Evolutionary conservation across 2,329 filamentous ascomycete species (phyloP), one percentile per base, ranked within the genome.

Genomic region (Penicillium hordei): DNA sequence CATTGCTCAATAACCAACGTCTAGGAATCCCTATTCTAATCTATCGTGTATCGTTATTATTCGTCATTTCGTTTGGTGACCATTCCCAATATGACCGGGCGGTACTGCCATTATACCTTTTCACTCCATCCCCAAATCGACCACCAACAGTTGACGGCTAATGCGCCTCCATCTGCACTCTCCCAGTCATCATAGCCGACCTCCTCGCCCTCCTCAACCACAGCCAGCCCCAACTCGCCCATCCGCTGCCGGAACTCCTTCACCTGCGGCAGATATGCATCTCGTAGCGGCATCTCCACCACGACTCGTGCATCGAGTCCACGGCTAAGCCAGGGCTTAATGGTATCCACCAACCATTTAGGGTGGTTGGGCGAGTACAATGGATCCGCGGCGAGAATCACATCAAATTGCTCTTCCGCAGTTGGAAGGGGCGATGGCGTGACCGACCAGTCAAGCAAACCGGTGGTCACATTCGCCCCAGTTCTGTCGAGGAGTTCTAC

Each of bases 351-450:
- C 23, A 97, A 82, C 68, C 94, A 84, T 3, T 73, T 76, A 0
- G 93, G 91, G 69, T 97, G 94, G 4, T 89, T 83, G 48, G 92
- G 83, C 45, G 93, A 91, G 75, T 97, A 97, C 21, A 99, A 79
- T 0, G 91, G 85, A 73, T 99, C 94, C 3, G 93, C 91, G 2
- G 86, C 91, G 3, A 99, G 81, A 43, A 97, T 86, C 54, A 96
- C 78, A 80, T 88, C 72, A 63, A 77, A 81, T 43, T 70, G 73
- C 40, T 75, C 73, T 25, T 72, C 66, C 6, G 66, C 61, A 2
- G 68, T 62, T 17, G 70, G 69, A 9, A 67, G 66, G 5, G 67
- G 60, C 17, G 68, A 57, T 0, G 70, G 71, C 19, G 65, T 58
- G 27, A 75, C 63, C 21, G 76, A 77, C 92, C 93, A 96, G 38